Evolutionary conservation across 345 rosid species (phyloP).

Genomic region (Raphanus raphanistrum): DNA sequence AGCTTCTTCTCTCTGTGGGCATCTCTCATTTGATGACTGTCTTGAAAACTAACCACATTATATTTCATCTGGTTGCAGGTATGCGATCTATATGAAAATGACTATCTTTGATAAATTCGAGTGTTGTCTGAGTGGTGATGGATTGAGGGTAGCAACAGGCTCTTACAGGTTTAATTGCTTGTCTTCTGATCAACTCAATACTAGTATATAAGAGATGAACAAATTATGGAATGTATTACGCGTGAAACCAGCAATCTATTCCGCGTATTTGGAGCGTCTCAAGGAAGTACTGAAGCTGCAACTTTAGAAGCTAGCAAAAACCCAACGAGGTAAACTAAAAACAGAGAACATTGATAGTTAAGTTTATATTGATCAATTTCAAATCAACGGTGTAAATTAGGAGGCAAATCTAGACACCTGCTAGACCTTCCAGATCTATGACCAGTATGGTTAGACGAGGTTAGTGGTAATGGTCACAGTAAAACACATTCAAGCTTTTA

Average conservation of each 20-base stretch:
- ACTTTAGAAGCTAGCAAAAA: conserved; percentile 99
- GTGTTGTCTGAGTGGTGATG: conserved; percentile 96
- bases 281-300: conserved; percentile 82
- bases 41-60: conserved; percentile 15
- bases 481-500: neutral
- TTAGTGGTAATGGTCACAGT: conserved; percentile 38
- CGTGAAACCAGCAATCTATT: conserved; percentile 75
- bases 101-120: conserved; percentile 99
- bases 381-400: conserved; percentile 17
- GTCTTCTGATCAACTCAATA: conserved; percentile 24
- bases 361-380: conserved; percentile 3
- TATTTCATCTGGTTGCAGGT: conserved; percentile 49
- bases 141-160: conserved; percentile 92
- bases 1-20: conserved; percentile 15
- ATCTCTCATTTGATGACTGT: conserved; percentile 11
- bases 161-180: conserved; percentile 77
- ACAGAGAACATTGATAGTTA: conserved; percentile 1
- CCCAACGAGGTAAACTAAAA: conserved; percentile 82
- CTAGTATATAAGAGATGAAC: neutral
- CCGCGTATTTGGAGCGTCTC: conserved; percentile 82
- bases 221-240: neutral
- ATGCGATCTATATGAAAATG: conserved; percentile 97
- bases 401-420: conserved; percentile 85
- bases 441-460: conserved; percentile 94
- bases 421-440: conserved; percentile 87